Evolutionary conservation across 768 basidiomycete species (phyloP).

Genomic region (Chalciporus chontae): DNA sequence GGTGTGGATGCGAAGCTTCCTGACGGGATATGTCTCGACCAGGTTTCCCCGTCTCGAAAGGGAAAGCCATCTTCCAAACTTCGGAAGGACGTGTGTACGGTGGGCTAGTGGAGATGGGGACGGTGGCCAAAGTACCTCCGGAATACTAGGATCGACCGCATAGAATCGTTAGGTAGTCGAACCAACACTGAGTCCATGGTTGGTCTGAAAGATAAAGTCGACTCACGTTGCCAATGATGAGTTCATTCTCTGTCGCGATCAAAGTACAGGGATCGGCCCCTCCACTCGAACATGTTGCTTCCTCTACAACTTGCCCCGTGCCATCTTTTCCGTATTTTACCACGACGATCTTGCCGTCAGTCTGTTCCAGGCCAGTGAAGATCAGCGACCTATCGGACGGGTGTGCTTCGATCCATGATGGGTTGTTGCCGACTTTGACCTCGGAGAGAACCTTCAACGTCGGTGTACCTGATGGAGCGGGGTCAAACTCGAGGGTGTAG

Average conservation of each 20-base stretch:
- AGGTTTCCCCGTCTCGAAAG: slow-evolving; percentile 40
- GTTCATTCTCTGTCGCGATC: slow-evolving; percentile 50
- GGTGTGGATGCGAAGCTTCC: slow-evolving; percentile 73
- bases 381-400: slow-evolving; percentile 55
- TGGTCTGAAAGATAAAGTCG: neutral
- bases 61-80: slow-evolving; percentile 34
- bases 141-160: slow-evolving; percentile 52
- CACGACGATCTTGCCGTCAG: slow-evolving; percentile 60
- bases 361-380: slow-evolving; percentile 63
- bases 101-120: slow-evolving; percentile 50
- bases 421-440: slow-evolving; percentile 53
- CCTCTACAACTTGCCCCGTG: slow-evolving; percentile 40
- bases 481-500: slow-evolving; percentile 61
- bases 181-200: neutral
- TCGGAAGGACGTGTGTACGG: slow-evolving; percentile 41
- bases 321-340: slow-evolving; percentile 56
- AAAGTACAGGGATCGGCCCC: slow-evolving; percentile 66
- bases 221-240: slow-evolving; percentile 74
- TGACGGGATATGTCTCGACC: slow-evolving; percentile 71
- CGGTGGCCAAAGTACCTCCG: slow-evolving; percentile 52
- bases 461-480: slow-evolving; percentile 47
- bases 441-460: slow-evolving; percentile 47
- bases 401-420: slow-evolving; percentile 74
- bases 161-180: neutral
- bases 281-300: slow-evolving; percentile 42